Evolutionary conservation across 805 yeast species (phyloP), one percentile per base, ranked within the genome.

Genomic region (Citeromyces matritensis): DNA sequence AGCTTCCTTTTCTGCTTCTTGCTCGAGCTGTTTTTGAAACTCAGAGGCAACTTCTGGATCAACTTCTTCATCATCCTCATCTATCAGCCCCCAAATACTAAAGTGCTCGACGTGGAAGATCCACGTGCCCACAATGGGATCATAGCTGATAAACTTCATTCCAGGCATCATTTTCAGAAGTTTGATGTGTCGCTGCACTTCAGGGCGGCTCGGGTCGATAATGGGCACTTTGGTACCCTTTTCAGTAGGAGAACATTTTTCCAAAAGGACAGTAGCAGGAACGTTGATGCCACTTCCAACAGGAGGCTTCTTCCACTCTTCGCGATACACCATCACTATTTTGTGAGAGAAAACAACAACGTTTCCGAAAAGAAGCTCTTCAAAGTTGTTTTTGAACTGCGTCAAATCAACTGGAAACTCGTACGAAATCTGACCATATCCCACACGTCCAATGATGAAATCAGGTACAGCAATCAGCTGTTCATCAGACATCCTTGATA

Each of bases 61-160:
- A 27, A 69, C 61, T 25, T 65, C 68, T 9, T 59, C 74, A 26
- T 64, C 72, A 14, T 65, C 73, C 15, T 76, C 83, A 39, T 74
- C 80, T 11, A 77, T 64, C 25, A 91, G 54, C 5, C 97, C 97
- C 95, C 96, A 91, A 5, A 81, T 70, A 57, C 95, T 84, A 45
- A 91, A 91, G 57, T 91, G 98, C 41, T 79, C 73, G 6, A 86
- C 95, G 42, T 63, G 69, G 53, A 83, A 85, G 1, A 77, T 73
- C 84, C 86, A 85, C 4, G 68, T 53, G 24, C 83, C 82, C 4
- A 71, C 68, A 19, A 74, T 61, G 3, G 85, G 84, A 43, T 80
- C 85, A 46, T 76, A 85, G 4, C 85, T 76, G 9, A 86, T 60
- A 47, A 80, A 84, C 38, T 75, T 74, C 75, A 78, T 83, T 5